These are phyloP conservation scores for Citrus hindsii DNA, from an alignment of 345 rosid genomes.

Conservation along the genomic window DNA sequence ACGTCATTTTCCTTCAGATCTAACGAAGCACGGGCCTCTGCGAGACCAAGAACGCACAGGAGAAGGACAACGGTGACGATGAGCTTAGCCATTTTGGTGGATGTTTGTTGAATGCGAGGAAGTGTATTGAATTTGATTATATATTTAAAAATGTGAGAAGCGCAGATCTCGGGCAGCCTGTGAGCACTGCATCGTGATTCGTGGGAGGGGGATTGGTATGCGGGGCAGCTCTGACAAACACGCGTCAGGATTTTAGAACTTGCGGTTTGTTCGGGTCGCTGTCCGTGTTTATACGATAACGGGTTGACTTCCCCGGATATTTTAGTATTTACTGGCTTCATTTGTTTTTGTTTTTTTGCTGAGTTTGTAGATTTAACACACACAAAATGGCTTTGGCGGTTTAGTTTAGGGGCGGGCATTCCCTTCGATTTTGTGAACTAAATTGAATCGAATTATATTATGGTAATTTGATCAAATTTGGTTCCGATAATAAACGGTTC, in stretches of 20 bases:
- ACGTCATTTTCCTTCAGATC: constrained; percentile 16
- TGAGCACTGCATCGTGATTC: background rate
- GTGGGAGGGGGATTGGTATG: no score
- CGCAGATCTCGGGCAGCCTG: background rate
- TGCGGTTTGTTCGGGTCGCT: background rate
- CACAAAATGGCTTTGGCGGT: no score
- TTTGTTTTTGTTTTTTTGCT: no score
- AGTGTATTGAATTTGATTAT: background rate
- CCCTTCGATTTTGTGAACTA: no score
- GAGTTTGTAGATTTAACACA: no score
- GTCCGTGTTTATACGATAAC: background rate
- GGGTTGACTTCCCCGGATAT: background rate
- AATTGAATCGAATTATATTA: no score
- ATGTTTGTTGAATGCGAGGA: background rate
- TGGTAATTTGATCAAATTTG: no score
- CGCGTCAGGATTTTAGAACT: constrained; percentile 13
- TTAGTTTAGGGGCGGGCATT: no score
- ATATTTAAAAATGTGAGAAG: background rate
- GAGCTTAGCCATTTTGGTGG: constrained; percentile 31
- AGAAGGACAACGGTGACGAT: constrained; percentile 17
- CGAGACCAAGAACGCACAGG: constrained; percentile 21
- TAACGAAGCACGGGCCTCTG: constrained; percentile 16
- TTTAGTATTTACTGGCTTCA: no score
- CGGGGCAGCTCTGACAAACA: constrained; percentile 10
- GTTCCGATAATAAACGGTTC: no score